Evolutionary conservation across 805 yeast species (phyloP).

Genomic region (Suhomyces emberorum): DNA sequence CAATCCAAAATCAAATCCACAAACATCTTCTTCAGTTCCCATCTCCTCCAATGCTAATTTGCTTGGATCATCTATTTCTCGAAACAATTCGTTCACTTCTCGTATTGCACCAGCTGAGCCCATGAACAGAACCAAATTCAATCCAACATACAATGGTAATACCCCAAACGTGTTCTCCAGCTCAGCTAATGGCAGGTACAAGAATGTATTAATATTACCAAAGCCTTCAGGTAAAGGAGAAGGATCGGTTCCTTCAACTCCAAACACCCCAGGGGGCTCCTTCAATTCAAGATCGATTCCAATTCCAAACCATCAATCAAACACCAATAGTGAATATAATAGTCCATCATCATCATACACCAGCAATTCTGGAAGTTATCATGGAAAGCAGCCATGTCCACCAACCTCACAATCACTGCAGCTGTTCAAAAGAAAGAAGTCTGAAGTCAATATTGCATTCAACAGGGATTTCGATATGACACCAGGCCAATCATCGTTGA

Average conservation of each 20-base stretch:
- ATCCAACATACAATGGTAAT: constrained; percentile 4
- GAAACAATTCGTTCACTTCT: constrained; percentile 3
- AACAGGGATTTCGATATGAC: constrained; percentile 11
- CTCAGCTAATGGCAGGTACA: constrained; percentile 18
- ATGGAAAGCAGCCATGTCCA: background rate
- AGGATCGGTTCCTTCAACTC: constrained; percentile 11
- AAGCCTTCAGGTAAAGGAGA: constrained; percentile 25
- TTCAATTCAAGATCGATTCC: constrained; percentile 26
- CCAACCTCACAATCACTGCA: constrained; percentile 9
- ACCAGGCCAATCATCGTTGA: constrained; percentile 13
- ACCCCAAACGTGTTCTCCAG: background rate
- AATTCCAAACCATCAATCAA: constrained; percentile 19
- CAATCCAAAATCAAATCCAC: background rate
- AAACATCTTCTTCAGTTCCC: background rate
- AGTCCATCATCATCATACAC: constrained; percentile 23
- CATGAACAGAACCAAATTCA: constrained; percentile 5
- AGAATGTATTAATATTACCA: constrained; percentile 40
- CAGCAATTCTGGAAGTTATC: constrained; percentile 10
- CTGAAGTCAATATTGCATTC: constrained; percentile 28
- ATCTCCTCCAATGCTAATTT: constrained; percentile 1
- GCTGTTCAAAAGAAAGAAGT: constrained; percentile 42
- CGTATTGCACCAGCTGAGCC: constrained; percentile 5
- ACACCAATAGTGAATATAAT: constrained; percentile 5
- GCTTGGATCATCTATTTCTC: constrained; percentile 2
- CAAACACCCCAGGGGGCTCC: constrained; percentile 12